Conservation (phyloP, 176 grass and related monocot genomes). For the Eragrostis curvula region DNA sequence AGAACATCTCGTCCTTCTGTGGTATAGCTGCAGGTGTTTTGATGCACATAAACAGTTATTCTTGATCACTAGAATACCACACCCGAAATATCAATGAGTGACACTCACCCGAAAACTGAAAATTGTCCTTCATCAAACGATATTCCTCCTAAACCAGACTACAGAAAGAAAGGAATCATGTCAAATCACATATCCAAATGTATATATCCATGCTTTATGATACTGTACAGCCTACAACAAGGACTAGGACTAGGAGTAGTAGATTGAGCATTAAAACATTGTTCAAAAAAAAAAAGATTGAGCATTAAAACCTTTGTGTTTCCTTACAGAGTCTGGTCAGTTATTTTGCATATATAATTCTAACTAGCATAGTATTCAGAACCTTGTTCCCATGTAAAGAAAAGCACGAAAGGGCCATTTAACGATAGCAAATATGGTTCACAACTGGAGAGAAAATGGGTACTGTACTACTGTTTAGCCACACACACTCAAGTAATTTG, state of each 20-base stretch:
- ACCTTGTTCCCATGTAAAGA: background rate
- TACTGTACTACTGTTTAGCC: constrained; percentile 3
- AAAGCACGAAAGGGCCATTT: background rate
- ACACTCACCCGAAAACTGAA: constrained; percentile 88
- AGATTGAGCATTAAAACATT: constrained; percentile 18
- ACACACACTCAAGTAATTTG: background rate
- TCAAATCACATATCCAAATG: constrained; percentile 20
- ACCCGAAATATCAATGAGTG: background rate
- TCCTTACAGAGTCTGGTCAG: background rate
- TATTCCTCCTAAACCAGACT: constrained; percentile 93
- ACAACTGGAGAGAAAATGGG: background rate
- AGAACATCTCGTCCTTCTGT: constrained; percentile 77
- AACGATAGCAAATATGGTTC: constrained; percentile 17
- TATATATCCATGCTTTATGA: too few relatives aligned
- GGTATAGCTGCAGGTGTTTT: constrained; percentile 67
- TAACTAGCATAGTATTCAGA: background rate
- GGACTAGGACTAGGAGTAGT: background rate
- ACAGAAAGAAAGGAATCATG: constrained; percentile 10
- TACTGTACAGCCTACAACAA: background rate
- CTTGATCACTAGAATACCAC: background rate
- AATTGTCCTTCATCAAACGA: constrained; percentile 99
- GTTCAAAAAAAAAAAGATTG: too few relatives aligned
- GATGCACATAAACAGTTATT: background rate
- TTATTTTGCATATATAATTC: constrained; percentile 8
- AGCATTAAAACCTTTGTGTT: background rate